A percentile compares a stretch with the other conserved stretches of the same genome.
Evolutionary conservation across 2,329 filamentous ascomycete genomes (phyloP).

Genomic region (Dendrostoma leiphaemia): DNA sequence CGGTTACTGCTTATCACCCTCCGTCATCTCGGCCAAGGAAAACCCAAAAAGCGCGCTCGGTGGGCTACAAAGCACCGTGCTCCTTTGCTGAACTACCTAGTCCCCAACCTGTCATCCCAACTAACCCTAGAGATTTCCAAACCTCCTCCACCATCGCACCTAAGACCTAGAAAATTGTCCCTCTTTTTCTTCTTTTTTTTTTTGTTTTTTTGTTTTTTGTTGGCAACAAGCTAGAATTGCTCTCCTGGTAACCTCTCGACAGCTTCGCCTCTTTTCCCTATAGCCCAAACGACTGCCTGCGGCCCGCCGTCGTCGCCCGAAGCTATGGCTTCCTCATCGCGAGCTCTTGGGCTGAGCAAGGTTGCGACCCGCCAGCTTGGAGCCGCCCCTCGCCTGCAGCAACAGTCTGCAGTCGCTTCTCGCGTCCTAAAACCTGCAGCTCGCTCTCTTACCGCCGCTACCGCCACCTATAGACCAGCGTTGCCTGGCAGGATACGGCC

Average conservation of each 20-base stretch:
- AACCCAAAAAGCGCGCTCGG: background rate
- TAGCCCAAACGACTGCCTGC: background rate
- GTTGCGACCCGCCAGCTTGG: conserved; percentile 28
- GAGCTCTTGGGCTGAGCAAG: conserved; percentile 29
- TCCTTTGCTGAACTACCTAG: too few species aligned
- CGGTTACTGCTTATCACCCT: background rate
- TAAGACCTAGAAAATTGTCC: background rate
- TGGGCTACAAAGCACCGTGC: too few species aligned
- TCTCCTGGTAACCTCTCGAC: background rate
- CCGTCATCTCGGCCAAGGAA: background rate
- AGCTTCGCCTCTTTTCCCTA: background rate
- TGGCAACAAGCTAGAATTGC: background rate
- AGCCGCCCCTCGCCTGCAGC: conserved; percentile 21
- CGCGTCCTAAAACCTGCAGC: conserved; percentile 27
- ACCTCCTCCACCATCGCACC: background rate
- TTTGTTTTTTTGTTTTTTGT: background rate
- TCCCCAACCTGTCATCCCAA: too few species aligned
- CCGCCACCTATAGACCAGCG: conserved; percentile 18
- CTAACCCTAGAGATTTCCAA: too few species aligned
- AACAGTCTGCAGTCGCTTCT: conserved; percentile 22
- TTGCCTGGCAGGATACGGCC: conserved; percentile 23
- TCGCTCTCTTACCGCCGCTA: conserved; percentile 18
- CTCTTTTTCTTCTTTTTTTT: background rate
- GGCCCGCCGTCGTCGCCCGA: conserved; percentile 17
- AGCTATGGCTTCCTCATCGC: conserved; percentile 32